Base-by-base conservation (phyloP, 352 stramenopile genomes). In the Globisporangium iwayamae region DNA sequence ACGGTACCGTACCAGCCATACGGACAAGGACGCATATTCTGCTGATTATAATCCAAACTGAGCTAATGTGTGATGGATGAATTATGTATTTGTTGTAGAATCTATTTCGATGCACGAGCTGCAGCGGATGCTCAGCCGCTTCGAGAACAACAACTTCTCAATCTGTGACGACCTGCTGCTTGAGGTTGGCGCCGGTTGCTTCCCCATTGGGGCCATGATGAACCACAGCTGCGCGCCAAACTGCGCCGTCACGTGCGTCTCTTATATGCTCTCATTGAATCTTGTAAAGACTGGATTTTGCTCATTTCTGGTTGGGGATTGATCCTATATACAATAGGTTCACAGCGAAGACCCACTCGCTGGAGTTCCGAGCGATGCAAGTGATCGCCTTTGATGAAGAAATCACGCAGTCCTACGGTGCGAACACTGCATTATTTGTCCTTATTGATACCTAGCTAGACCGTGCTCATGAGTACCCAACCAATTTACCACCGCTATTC, bases 191-290 rank as follows among this genome's bases (percentile, higher is more conserved):
- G 75, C 74, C 0, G 84, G 84, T 2, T 93, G 82, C 69, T 90
- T 77, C 51, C 74, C 79, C 4, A 60, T 91, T 1, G 84, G 71
- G 1, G 82, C 84, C 2, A 93, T 93, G 84, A 70, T 87, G 62
- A 93, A 91, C 54, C 82, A 93, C 61, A 91, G 79, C 63, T 93
- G 84, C 53, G 67, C 79, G 2, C 76, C 81, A 7, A 93, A 91
- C 60, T 87, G 79, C 47, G 72, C 69, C 25, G 69, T 87, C 65
- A 91, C 78, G 84, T 93, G 68, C 48, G 80, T 77, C 1, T 18
- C 20, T 34, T 46, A 14, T 16, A 4, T 66, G 14, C 20, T 56
- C 5, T 55, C 18, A 38, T 45, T 47, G n/a, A 50, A 25, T 14
- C n/a, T 53, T 3, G 9, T 39, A 8, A 46, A 43, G 4, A 46